Base-by-base conservation (phyloP, 208 protist species). In the Leishmania aethiopica region DNA sequence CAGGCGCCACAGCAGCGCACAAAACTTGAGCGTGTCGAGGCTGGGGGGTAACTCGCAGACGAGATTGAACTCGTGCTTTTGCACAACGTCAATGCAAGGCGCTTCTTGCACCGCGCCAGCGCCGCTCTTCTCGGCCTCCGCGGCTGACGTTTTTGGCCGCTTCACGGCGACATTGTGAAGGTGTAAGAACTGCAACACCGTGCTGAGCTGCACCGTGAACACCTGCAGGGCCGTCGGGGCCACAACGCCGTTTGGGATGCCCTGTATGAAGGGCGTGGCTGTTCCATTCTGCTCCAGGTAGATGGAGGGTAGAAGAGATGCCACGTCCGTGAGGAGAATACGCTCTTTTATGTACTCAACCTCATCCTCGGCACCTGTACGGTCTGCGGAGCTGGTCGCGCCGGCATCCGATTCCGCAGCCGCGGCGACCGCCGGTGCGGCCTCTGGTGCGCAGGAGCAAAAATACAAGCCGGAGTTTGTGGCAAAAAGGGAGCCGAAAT, bases 381-480 rank as follows among this genome's bases (percentile, higher is more conserved):
- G 53, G 55, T 32, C 66, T 51, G n/a, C 45, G 17, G 32, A 22
- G 76, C 69, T 76, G 71, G 19, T 57, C 28, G n/a, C 17, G 71
- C 5, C 35, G 28, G 25, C 71, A 55, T 55, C 28, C 1, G 42
- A 55, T n/a, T 51, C n/a, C 40, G 78, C 47, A 8, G 42, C 80
- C 47, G 17, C n/a, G 66, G 60, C 49, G 32, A 42, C 79, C n/a
- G 42, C 47, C 15, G 76, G 77, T 35, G 69, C 47, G 7, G n/a
- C 57, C 35, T 67, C 51, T 60, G 78, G 67, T 5, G 32, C n/a
- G 15, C 84, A 74, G n/a, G 84, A 77, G 72, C 78, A 82, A 55
- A 95, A 95, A 80, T 89, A 95, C 28, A 95, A 32, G 7, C 89
- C 91, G 37, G 78, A 70, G 62, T 87, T 86, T 3, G 89, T 95